Percentiles rank a stretch among this genome's conserved stretches.
Conservation (phyloP, 805 yeast species). For the Barnettozyma wickerhamii region DNA sequence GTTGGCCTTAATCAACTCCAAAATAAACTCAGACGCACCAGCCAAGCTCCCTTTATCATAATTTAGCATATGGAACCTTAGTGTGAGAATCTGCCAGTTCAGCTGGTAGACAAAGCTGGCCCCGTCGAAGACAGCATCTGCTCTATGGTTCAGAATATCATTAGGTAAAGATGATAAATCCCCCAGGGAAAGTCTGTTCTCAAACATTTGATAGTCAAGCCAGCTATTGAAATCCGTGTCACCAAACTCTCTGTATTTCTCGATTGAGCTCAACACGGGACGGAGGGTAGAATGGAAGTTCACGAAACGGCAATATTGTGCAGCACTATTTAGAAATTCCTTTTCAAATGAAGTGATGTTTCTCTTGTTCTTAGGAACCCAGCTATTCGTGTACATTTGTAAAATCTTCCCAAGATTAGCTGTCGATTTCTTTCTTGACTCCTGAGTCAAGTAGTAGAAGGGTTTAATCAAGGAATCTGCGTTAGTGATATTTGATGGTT, state of each 20-base stretch:
- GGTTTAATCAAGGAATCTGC: constrained; percentile 30
- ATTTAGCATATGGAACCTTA: constrained; percentile 13
- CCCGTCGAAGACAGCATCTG: constrained; percentile 7
- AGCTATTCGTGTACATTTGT: constrained; percentile 27
- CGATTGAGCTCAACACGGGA: constrained; percentile 9
- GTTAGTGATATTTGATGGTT: constrained; percentile 5
- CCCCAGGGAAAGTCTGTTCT: constrained; percentile 14
- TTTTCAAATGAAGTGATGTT: constrained; percentile 11
- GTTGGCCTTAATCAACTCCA: neutral
- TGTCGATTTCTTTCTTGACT: constrained; percentile 29
- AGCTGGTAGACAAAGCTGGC: constrained; percentile 4
- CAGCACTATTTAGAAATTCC: constrained; percentile 14
- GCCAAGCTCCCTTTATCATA: constrained; percentile 12
- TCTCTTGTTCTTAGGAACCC: constrained; percentile 26
- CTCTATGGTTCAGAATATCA: no score
- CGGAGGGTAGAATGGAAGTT: constrained; percentile 15
- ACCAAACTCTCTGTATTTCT: constrained; percentile 10
- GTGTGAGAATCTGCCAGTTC: constrained; percentile 11
- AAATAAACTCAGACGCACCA: constrained; percentile 7
- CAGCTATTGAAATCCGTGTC: constrained; percentile 12
- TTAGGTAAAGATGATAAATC: no score
- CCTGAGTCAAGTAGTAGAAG: constrained; percentile 30
- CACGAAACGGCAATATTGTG: constrained; percentile 19
- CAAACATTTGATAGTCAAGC: constrained; percentile 11
- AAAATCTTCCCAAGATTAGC: constrained; percentile 29